Percentiles rank a stretch among this genome's conserved stretches.
These are phyloP conservation scores for Pseudonitzschia delicatissima DNA, from an alignment of 108 stramenopile species.

Conservation along the genomic window DNA sequence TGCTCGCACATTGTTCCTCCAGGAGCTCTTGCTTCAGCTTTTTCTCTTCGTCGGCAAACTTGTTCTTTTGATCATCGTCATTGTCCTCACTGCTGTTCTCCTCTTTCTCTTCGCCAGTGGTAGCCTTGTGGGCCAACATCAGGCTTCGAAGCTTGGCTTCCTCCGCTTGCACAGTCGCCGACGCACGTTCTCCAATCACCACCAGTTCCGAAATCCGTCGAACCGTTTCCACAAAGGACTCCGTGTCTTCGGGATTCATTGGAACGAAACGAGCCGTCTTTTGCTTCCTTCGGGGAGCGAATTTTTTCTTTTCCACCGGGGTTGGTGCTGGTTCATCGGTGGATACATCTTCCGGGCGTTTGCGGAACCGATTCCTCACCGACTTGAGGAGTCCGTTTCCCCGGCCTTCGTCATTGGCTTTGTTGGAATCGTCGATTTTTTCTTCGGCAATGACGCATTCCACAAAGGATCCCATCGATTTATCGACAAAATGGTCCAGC, in stretches of 20 bases:
- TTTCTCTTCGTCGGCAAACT: conserved; percentile 10
- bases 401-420: not conserved
- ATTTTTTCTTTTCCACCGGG: not conserved
- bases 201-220: conserved; percentile 77
- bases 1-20: conserved; percentile 13
- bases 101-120: not conserved
- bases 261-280: conserved; percentile 31
- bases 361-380: not conserved
- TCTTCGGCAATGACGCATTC: not conserved
- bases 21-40: conserved; percentile 6
- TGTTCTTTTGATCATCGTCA: conserved; percentile 5
- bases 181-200: conserved; percentile 56
- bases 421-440: not conserved
- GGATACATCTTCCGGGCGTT: not conserved
- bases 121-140: not conserved
- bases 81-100: not conserved
- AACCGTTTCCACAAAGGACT: conserved; percentile 62
- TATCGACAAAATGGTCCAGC: conserved; percentile 35
- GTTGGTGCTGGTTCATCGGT: not conserved
- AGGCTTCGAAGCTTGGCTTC: conserved; percentile 10
- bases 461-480: conserved; percentile 17
- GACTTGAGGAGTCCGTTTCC: not conserved
- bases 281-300: conserved; percentile 1
- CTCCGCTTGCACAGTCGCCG: conserved; percentile 17
- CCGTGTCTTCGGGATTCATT: conserved; percentile 36